Evolutionary conservation across 202 grass and related monocot genomes (phyloP).

Genomic region (Brachypodium distachyon): DNA sequence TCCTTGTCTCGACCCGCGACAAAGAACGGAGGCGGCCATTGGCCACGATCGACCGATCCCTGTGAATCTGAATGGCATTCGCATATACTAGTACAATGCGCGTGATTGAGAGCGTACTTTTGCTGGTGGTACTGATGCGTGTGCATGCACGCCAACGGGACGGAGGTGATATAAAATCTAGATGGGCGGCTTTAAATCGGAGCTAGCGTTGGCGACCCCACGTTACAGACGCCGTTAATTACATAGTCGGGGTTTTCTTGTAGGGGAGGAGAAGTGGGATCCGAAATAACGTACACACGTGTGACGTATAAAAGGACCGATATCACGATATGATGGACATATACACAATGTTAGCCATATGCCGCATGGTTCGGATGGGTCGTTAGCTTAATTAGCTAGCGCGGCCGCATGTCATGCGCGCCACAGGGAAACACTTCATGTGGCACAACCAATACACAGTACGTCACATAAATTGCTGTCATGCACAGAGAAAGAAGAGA

Average conservation of each 20-base stretch:
- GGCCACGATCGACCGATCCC: no score
- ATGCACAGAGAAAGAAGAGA: background rate
- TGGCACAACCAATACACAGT: slow-evolving; percentile 10
- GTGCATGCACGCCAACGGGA: background rate
- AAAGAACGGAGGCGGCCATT: no score
- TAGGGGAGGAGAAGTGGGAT: no score
- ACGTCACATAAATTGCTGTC: background rate
- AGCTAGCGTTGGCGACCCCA: background rate
- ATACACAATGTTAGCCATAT: background rate
- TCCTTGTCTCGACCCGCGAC: background rate
- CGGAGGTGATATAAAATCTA: background rate
- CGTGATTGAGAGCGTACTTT: no score
- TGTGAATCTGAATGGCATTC: no score
- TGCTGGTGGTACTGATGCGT: no score
- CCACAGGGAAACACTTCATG: slow-evolving; percentile 36
- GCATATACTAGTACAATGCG: no score
- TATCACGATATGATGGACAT: no score
- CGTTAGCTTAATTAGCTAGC: background rate
- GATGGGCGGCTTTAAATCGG: background rate
- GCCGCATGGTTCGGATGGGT: background rate
- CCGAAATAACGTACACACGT: background rate
- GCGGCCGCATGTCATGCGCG: background rate
- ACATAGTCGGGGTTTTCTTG: no score
- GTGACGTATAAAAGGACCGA: background rate
- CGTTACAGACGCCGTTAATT: background rate